Conservation (phyloP, 2,329 filamentous ascomycete species). For the Eurotiales sp. region DNA sequence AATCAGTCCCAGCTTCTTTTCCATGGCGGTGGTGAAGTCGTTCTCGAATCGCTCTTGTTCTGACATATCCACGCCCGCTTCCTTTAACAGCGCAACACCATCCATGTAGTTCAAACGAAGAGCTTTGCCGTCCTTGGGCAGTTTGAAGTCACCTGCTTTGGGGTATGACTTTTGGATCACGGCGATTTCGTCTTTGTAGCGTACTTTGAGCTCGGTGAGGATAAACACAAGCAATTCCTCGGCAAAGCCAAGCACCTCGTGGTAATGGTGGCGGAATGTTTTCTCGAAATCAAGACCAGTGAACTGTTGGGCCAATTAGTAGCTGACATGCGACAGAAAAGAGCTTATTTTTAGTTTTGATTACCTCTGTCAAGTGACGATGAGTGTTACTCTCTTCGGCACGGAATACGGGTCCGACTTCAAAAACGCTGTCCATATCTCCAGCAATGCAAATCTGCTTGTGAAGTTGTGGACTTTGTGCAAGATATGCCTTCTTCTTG, state of each 20-base stretch:
- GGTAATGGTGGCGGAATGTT: constrained; percentile 49
- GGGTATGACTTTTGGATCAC: constrained; percentile 48
- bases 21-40: constrained; percentile 47
- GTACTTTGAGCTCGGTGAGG: constrained; percentile 42
- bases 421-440: constrained; percentile 61
- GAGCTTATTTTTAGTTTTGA: constrained; percentile 7
- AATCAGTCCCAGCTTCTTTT: constrained; percentile 73
- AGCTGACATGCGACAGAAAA: constrained; percentile 14
- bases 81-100: constrained; percentile 45
- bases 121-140: constrained; percentile 48
- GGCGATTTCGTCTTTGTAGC: constrained; percentile 44
- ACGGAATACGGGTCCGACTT: constrained; percentile 63
- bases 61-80: constrained; percentile 48
- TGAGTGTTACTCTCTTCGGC: constrained; percentile 67
- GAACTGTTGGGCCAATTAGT: constrained; percentile 33
- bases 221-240: constrained; percentile 50
- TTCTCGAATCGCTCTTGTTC: constrained; percentile 48
- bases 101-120: constrained; percentile 50
- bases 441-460: constrained; percentile 67
- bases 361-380: constrained; percentile 60
- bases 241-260: constrained; percentile 49
- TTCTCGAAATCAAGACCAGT: constrained; percentile 52
- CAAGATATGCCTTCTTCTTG: constrained; percentile 68
- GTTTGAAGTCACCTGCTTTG: constrained; percentile 48
- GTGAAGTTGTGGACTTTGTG: constrained; percentile 63